These are phyloP conservation scores for Cystobasidiopsis lactophilus DNA, from an alignment of 768 basidiomycete genomes.

Conservation along the genomic window DNA sequence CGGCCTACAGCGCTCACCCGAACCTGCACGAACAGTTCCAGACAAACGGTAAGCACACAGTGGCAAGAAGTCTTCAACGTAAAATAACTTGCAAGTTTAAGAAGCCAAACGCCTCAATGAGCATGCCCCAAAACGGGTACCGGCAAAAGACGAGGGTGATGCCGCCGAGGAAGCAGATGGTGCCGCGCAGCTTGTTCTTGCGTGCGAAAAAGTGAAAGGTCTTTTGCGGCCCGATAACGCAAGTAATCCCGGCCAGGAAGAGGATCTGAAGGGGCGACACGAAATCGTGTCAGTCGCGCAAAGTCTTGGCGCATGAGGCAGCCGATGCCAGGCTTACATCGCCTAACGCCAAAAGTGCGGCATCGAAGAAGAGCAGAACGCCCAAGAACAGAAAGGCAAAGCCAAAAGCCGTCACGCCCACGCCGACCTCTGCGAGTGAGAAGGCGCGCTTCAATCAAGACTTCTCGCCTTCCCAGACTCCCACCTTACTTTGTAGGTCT, in stretches of 20 bases:
- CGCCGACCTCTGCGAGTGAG: slow-evolving; percentile 38
- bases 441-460: no score
- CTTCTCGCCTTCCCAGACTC: neutral
- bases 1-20: no score
- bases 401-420: slow-evolving; percentile 87
- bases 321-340: slow-evolving; percentile 42
- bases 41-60: neutral
- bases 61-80: neutral
- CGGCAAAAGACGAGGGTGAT: slow-evolving; percentile 84
- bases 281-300: neutral
- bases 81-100: slow-evolving; percentile 69
- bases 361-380: slow-evolving; percentile 89
- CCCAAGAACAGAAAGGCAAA: slow-evolving; percentile 89
- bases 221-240: slow-evolving; percentile 85
- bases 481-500: slow-evolving; percentile 1
- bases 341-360: slow-evolving; percentile 81
- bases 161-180: slow-evolving; percentile 66
- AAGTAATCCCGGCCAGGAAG: slow-evolving; percentile 77
- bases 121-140: slow-evolving; percentile 80
- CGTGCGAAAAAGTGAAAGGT: slow-evolving; percentile 96
- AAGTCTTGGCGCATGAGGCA: neutral
- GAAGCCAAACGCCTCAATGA: slow-evolving; percentile 91
- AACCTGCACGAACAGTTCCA: neutral
- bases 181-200: slow-evolving; percentile 80
- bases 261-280: slow-evolving; percentile 39